Conservation (phyloP, 495 filamentous ascomycete genomes). For the Staphylotrichum longicolle region DNA sequence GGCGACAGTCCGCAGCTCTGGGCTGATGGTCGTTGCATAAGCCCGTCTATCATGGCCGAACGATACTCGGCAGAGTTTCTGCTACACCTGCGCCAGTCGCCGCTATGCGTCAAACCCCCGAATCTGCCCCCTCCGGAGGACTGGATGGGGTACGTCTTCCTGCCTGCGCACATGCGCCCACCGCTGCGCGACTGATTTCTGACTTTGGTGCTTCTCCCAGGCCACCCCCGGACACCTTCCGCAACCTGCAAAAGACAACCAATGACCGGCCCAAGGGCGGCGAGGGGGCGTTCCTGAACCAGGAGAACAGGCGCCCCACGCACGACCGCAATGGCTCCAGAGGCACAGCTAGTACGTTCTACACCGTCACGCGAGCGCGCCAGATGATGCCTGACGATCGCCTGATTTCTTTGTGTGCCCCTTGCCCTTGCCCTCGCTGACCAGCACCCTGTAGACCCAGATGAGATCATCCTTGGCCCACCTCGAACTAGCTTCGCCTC, state of each 20-base stretch:
- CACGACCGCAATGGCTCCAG: constrained; percentile 61
- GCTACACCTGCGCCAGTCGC: constrained; percentile 72
- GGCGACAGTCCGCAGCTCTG: neutral
- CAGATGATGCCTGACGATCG: neutral
- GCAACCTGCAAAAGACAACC: constrained; percentile 41
- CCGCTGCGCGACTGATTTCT: neutral
- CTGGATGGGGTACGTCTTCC: constrained; percentile 87
- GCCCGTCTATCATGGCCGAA: constrained; percentile 42
- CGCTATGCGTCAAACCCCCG: constrained; percentile 77
- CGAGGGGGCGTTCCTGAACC: constrained; percentile 44
- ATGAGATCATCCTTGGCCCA: constrained; percentile 86
- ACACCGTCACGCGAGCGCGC: constrained; percentile 1
- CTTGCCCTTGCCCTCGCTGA: constrained; percentile 17
- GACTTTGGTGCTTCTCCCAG: constrained; percentile 27
- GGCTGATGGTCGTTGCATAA: constrained; percentile 31
- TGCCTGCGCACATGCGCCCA: neutral
- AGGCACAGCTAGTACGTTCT: constrained; percentile 49
- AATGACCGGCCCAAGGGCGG: constrained; percentile 46
- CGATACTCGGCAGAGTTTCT: constrained; percentile 82
- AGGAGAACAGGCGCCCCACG: constrained; percentile 56
- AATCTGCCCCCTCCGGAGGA: constrained; percentile 85
- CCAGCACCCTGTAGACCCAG: constrained; percentile 51
- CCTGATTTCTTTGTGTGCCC: neutral
- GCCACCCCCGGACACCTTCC: constrained; percentile 44
- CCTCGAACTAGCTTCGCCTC: constrained; percentile 86